A percentile compares a stretch with the other conserved stretches of the same genome.
Conservation (phyloP, 768 basidiomycete genomes). For the Podaxis sp. region DNA sequence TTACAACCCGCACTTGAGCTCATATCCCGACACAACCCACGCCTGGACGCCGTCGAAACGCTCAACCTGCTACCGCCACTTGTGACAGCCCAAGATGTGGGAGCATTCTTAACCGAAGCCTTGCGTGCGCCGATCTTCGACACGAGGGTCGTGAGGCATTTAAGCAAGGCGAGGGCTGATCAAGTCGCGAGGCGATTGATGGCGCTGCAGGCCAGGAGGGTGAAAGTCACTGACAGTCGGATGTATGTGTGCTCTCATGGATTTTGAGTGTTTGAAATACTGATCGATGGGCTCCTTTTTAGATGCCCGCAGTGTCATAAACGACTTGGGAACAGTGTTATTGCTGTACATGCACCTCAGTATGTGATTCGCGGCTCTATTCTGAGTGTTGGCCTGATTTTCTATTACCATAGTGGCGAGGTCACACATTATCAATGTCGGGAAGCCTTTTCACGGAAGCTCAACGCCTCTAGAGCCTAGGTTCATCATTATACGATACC, state of each 20-base stretch:
- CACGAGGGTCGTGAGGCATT: conserved; percentile 61
- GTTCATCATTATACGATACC: neutral
- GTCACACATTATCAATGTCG: conserved; percentile 97
- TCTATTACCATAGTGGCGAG: conserved; percentile 64
- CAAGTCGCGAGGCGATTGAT: conserved; percentile 73
- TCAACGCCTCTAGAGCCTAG: conserved; percentile 37
- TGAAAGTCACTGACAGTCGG: conserved; percentile 88
- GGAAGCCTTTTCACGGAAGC: conserved; percentile 67
- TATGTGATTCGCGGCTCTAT: conserved; percentile 32
- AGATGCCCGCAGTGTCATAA: conserved; percentile 98
- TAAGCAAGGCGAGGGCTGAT: conserved; percentile 76
- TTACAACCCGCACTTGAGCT: conserved; percentile 85
- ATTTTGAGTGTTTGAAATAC: neutral
- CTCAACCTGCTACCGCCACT: conserved; percentile 88
- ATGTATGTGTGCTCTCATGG: conserved; percentile 59
- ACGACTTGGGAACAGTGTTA: conserved; percentile 87
- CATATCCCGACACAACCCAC: conserved; percentile 79
- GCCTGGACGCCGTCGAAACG: conserved; percentile 79
- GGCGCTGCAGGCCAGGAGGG: conserved; percentile 73
- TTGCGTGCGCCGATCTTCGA: conserved; percentile 68
- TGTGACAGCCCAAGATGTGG: conserved; percentile 79
- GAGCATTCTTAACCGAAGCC: conserved; percentile 72
- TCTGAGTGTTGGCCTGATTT: neutral
- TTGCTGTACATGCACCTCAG: conserved; percentile 90
- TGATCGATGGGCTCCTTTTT: conserved; percentile 3